These are phyloP conservation scores for Grifola frondosa DNA, from an alignment of 1,284 basidiomycete species.

Conservation along the genomic window DNA sequence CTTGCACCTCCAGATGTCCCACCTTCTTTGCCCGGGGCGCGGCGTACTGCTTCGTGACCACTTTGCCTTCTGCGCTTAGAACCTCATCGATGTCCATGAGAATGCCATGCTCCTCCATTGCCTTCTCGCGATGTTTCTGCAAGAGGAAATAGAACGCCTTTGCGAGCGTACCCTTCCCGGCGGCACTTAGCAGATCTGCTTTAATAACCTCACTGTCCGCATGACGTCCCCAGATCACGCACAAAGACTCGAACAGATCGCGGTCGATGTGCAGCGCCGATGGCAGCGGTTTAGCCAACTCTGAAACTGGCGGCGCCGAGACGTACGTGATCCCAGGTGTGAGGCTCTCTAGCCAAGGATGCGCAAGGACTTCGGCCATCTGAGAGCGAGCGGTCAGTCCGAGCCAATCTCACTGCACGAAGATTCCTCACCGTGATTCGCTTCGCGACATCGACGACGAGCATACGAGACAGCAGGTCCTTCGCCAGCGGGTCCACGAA, in stretches of 20 bases:
- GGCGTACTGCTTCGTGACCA: slow-evolving; percentile 46
- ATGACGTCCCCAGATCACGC: slow-evolving; percentile 84
- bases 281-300: slow-evolving; percentile 66
- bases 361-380: slow-evolving; percentile 86
- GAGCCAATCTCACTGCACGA: slow-evolving; percentile 1
- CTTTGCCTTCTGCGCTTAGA: slow-evolving; percentile 34
- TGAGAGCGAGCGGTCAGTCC: slow-evolving; percentile 31
- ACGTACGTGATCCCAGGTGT: slow-evolving; percentile 55
- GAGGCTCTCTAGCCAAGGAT: slow-evolving; percentile 75
- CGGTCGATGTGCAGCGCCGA: slow-evolving; percentile 77
- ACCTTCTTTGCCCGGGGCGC: slow-evolving; percentile 34
- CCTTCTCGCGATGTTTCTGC: slow-evolving; percentile 75
- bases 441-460: slow-evolving; percentile 85
- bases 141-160: slow-evolving; percentile 94
- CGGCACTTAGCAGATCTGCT: slow-evolving; percentile 62
- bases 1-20: slow-evolving; percentile 3
- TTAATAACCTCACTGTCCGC: slow-evolving; percentile 57
- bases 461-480: slow-evolving; percentile 80
- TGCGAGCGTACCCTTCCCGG: slow-evolving; percentile 72
- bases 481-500: slow-evolving; percentile 74
- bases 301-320: slow-evolving; percentile 61
- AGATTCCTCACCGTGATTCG: slow-evolving; percentile 74
- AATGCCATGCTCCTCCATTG: slow-evolving; percentile 62
- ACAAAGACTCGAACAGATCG: slow-evolving; percentile 86
- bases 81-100: slow-evolving; percentile 42